Evolutionary conservation across 768 basidiomycete species (phyloP).

Genomic region (Collybia mongolica): DNA sequence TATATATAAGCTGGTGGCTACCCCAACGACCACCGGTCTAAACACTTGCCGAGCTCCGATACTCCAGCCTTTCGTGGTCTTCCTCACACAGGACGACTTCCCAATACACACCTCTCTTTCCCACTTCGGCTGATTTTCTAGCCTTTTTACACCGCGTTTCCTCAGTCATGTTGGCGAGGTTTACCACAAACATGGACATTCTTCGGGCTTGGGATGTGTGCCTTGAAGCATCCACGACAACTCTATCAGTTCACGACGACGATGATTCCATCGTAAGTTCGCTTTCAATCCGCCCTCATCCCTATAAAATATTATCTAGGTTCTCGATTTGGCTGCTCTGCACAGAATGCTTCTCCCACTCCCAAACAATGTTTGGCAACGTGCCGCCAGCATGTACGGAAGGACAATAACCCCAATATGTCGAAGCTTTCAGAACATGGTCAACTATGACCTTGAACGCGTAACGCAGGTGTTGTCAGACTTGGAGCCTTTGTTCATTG

Average conservation of each 20-base stretch:
- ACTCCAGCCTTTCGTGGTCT: too few species aligned
- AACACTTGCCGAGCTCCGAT: too few species aligned
- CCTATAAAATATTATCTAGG: slow-evolving; percentile 9
- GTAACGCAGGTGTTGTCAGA: slow-evolving; percentile 42
- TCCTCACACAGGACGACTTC: too few species aligned
- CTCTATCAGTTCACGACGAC: slow-evolving; percentile 5
- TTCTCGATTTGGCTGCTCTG: slow-evolving; percentile 27
- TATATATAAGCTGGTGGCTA: too few species aligned
- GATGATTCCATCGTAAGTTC: not conserved
- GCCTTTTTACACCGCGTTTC: not conserved
- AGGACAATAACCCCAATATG: slow-evolving; percentile 31
- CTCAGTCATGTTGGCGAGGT: slow-evolving; percentile 22
- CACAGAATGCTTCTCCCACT: slow-evolving; percentile 17
- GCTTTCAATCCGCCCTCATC: too few species aligned
- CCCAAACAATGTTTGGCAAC: slow-evolving; percentile 26
- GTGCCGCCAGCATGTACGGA: slow-evolving; percentile 25
- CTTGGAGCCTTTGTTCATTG: slow-evolving; percentile 27
- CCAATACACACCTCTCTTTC: not conserved
- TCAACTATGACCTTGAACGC: slow-evolving; percentile 37
- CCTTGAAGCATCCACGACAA: slow-evolving; percentile 12
- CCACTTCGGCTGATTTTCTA: not conserved
- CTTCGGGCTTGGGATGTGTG: slow-evolving; percentile 23
- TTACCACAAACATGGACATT: slow-evolving; percentile 13
- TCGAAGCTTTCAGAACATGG: slow-evolving; percentile 28
- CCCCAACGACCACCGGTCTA: too few species aligned